A percentile compares a stretch with the other conserved stretches of the same genome.
Conservation (phyloP, 768 basidiomycete genomes). For the Gymnopilus dilepis region DNA sequence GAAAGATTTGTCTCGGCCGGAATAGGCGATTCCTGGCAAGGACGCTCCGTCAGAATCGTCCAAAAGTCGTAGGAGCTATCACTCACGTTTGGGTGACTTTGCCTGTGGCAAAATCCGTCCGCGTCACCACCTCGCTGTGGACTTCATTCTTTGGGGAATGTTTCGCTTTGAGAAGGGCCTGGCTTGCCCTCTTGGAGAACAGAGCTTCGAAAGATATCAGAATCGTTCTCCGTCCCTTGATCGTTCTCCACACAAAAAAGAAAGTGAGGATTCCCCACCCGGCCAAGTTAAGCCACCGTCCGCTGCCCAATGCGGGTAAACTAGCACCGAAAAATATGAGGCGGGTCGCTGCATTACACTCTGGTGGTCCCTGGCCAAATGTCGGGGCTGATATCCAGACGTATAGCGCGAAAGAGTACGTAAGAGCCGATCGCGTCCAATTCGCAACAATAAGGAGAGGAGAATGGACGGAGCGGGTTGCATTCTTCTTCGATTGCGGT, state of each 20-base stretch:
- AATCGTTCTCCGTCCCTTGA: conserved; percentile 25
- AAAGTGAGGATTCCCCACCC: conserved; percentile 27
- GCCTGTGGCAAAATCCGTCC: conserved; percentile 25
- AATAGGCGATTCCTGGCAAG: conserved; percentile 23
- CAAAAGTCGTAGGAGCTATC: background rate
- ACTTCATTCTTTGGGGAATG: conserved; percentile 27
- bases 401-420: conserved; percentile 32
- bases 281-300: conserved; percentile 26
- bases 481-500: conserved; percentile 19
- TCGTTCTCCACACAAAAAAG: conserved; percentile 25
- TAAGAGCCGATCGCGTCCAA: conserved; percentile 33
- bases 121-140: conserved; percentile 21
- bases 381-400: conserved; percentile 32
- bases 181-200: conserved; percentile 22
- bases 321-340: conserved; percentile 33
- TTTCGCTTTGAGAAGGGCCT: conserved; percentile 27
- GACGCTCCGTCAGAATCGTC: background rate
- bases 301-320: conserved; percentile 29
- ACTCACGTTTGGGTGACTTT: conserved; percentile 19
- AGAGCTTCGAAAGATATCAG: conserved; percentile 24
- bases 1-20: conserved; percentile 31
- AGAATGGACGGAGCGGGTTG: conserved; percentile 27
- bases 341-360: conserved; percentile 28
- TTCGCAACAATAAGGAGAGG: conserved; percentile 32
- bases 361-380: conserved; percentile 24